A percentile compares a stretch with the other conserved stretches of the same genome.
phyloP scores from a whole-genome alignment of 75 land plant genomes.

The Isoetes taiwanensis region DNA sequence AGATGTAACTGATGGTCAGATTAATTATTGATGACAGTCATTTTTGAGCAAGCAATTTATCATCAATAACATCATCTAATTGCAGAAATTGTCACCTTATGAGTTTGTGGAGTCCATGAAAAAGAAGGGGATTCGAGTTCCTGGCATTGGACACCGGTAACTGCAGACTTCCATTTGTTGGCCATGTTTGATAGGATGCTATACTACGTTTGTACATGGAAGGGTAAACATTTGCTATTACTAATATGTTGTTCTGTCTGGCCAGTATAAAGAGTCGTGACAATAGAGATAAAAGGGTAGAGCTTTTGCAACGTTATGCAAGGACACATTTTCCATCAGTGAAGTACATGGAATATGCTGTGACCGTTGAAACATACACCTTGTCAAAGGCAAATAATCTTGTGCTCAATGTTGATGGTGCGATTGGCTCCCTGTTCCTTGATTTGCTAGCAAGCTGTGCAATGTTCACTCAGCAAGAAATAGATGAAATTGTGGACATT shows the following conservation, averaged over 20 bases:
- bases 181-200: background rate
- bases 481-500: constrained; percentile 87
- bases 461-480: constrained; percentile 92
- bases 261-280: constrained; percentile 94
- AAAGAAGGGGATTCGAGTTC: constrained; percentile 97
- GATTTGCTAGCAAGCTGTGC: constrained; percentile 81
- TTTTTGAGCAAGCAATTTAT: background rate
- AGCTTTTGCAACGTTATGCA: constrained; percentile 72
- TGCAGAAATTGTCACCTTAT: constrained; percentile 64
- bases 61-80: too few species aligned
- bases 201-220: background rate
- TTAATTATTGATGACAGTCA: background rate
- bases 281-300: constrained; percentile 94
- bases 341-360: constrained; percentile 97
- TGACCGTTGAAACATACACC: constrained; percentile 88
- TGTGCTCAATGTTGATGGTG: constrained; percentile 93
- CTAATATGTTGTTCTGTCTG: background rate
- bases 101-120: constrained; percentile 97
- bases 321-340: constrained; percentile 81
- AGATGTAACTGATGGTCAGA: background rate
- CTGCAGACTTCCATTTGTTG: background rate
- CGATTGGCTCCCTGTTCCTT: constrained; percentile 91
- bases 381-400: constrained; percentile 86
- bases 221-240: background rate
- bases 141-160: constrained; percentile 99